Base-by-base conservation (phyloP, 257 asterid species). In the Nicotiana sylvestris region DNA sequence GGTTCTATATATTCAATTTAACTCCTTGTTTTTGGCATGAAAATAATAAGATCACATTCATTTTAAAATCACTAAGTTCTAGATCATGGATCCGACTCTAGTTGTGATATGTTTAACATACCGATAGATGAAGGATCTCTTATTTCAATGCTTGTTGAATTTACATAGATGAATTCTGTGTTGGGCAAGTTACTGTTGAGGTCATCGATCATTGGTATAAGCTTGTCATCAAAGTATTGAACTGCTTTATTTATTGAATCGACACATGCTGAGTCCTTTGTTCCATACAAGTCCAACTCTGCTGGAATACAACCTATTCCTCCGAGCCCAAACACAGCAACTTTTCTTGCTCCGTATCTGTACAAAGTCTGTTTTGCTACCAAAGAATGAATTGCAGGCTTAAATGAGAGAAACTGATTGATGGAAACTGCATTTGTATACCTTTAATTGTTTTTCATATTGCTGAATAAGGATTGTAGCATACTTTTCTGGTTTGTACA, bases 301-400 rank as follows among this genome's bases (percentile, higher is more conserved):
- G 67, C 79, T 9, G 93, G 93, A 11, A 83, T 7, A 57, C 93
- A 90, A 0, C 94, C 92, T 76, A 92, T 9, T 16, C 67, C 27
- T 2, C 91, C 94, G 0, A 81, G 9, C 5, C 77, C 90, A 3
- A 74, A 29, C 35, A 92, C 87, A 1, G 86, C 92, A 4, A 89
- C 43, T 85, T 88, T 92, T 68, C 94, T 88, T 46, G 91, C 94
- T 10, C 93, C 93, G 0, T 70, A n/a, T 1, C 1, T 2, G 85
- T 92, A 89, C 78, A 90, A 76, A 51, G 81, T 87, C 96, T 90
- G 87, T 13, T 15, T 43, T 0, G 18, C n/a, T 0, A 43, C 6
- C 3, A 9, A 2, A 46, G 5, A 46, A 43, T 43, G 51, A 43
- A 43, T 43, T 43, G 11, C 3, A 43, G 3, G 12, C 12, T 43